These are phyloP conservation scores for Heritiera fomes DNA, from an alignment of 345 rosid genomes.

Conservation along the genomic window DNA sequence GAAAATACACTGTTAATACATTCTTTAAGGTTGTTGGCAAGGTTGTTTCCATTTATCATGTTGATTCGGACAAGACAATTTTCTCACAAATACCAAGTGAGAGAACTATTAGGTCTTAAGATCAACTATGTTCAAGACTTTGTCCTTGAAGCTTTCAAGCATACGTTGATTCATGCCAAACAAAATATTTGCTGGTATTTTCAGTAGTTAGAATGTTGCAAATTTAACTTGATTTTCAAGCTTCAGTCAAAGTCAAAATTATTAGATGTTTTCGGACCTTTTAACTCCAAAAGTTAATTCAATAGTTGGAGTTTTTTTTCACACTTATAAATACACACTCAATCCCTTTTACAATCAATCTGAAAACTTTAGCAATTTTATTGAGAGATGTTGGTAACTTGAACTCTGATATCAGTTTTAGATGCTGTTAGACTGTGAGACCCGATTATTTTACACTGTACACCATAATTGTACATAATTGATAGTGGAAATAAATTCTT, in stretches of 20 bases:
- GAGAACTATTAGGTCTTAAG: not conserved
- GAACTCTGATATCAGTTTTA: too few species aligned
- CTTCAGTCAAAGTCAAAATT: not conserved
- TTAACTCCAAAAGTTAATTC: too few species aligned
- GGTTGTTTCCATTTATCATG: not conserved
- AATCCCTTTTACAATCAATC: too few species aligned
- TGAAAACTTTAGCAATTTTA: too few species aligned
- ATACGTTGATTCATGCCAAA: not conserved
- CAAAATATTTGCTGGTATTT: not conserved
- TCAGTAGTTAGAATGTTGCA: not conserved
- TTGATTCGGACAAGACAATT: not conserved
- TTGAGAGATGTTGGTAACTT: too few species aligned
- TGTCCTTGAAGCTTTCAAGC: not conserved
- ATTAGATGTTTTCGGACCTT: too few species aligned
- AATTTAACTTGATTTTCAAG: not conserved
- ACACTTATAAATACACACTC: too few species aligned
- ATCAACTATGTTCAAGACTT: not conserved
- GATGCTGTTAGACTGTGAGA: too few species aligned
- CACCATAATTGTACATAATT: too few species aligned
- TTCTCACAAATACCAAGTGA: not conserved
- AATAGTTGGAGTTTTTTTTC: too few species aligned
- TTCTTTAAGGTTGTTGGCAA: not conserved
- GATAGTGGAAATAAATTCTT: too few species aligned
- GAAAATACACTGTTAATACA: not conserved
- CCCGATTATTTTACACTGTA: too few species aligned